Evolutionary conservation across 1,284 basidiomycete genomes (phyloP), one percentile per base, ranked within the genome.

Genomic region (Calocybe gambosa): DNA sequence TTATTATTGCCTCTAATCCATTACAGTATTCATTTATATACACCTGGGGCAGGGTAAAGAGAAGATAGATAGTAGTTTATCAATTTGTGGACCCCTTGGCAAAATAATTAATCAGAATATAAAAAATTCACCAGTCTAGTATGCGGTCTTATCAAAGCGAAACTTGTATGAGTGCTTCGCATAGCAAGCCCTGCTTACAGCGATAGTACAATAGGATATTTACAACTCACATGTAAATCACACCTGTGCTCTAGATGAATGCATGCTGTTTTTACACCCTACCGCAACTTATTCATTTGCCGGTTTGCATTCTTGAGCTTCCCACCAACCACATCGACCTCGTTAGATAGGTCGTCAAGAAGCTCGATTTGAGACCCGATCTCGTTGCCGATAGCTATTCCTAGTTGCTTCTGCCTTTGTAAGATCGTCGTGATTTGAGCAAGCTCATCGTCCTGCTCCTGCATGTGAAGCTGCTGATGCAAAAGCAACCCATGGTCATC

Each of bases 371-470:
- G 95, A 55, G 83, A 70, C 5, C 70, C 71, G 49, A 99, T 80
- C 69, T 99, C 95, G 45, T 77, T 74, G 47, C 80, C 76, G 53
- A 99, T 98, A 13, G 93, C 91, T 52, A 89, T 73, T 8, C 94
- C 95, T 39, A 98, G 77, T 45, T 88, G 81, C 55, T 83, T 77
- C 67, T 98, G 94, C 34, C 91, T 75, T 52, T 81, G 78, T n/a
- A 99, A 70, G 49, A 96, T 82, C 0, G 88, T 77, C 0, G 88
- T 83, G 31, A 99, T 71, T 53, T 85, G 78, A 9, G 82, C 71
- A 20, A 96, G 74, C 58, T 94, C 87, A 23, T 72, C 60, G 59
- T 98, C 94, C 64, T 99, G 95, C 49, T 84, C 73, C 39, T 83
- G 76, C 63, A 98, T 85, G 64, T 89, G 82, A 18, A 72, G 69